Conservation (phyloP, 2,329 filamentous ascomycete genomes). For the Geosmithia putterillii region DNA sequence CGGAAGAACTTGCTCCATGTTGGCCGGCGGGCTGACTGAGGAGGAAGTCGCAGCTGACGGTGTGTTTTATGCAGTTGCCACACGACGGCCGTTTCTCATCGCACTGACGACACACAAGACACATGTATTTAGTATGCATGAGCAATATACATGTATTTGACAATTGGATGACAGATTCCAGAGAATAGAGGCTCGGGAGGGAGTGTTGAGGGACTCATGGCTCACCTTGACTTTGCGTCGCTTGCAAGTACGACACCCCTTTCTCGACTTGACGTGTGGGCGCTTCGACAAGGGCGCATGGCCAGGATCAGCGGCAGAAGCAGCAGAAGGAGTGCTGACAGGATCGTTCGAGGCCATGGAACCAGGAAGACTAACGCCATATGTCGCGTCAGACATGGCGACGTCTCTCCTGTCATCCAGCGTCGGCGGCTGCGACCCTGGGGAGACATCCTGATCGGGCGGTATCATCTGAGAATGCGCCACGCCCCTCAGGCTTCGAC, state of each 20-base stretch:
- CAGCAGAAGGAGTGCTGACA: too few species aligned
- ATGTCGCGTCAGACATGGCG: too few species aligned
- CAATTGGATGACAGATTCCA: not conserved
- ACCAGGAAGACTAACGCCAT: too few species aligned
- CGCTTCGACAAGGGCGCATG: not conserved
- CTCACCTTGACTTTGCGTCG: slow-evolving; percentile 2
- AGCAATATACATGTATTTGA: not conserved
- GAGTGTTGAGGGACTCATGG: not conserved
- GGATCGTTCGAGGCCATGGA: too few species aligned
- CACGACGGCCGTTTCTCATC: slow-evolving; percentile 25
- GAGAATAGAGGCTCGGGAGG: not conserved
- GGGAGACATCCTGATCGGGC: too few species aligned
- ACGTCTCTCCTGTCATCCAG: too few species aligned
- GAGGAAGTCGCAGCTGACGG: slow-evolving; percentile 22
- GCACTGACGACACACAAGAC: slow-evolving; percentile 18
- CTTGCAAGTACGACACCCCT: slow-evolving; percentile 1
- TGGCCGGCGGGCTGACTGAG: not conserved
- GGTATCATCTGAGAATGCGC: too few species aligned
- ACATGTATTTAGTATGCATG: too few species aligned
- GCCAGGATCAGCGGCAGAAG: not conserved
- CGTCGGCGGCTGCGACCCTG: too few species aligned
- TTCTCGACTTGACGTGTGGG: not conserved
- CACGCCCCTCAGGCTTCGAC: too few species aligned
- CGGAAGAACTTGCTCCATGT: not conserved
- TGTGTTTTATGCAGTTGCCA: slow-evolving; percentile 25